phyloP scores from a whole-genome alignment of 2,329 filamentous ascomycete genomes.

The Ophiocordyceps polyrhachis-furcata region DNA sequence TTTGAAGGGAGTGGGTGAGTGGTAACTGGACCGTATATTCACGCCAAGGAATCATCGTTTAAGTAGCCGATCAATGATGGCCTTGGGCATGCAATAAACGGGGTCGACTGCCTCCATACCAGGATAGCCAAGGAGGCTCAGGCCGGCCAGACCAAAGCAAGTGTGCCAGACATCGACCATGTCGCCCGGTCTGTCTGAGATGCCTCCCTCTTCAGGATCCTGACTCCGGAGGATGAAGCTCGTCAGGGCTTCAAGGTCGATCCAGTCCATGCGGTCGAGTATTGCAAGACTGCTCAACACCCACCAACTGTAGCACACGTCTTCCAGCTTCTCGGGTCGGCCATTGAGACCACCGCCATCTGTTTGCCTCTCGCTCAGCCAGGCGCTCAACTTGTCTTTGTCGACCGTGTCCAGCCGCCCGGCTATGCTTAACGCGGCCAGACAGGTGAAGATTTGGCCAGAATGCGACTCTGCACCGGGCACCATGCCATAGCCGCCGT shows the following conservation, averaged over 20 bases:
- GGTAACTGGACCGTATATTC: not conserved
- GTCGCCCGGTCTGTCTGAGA: slow-evolving; percentile 79
- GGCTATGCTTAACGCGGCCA: slow-evolving; percentile 72
- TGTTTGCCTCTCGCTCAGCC: slow-evolving; percentile 86
- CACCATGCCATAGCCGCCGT: slow-evolving; percentile 78
- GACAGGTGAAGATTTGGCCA: slow-evolving; percentile 88
- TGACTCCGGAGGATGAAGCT: slow-evolving; percentile 77
- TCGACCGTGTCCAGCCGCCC: slow-evolving; percentile 67
- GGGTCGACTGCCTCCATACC: slow-evolving; percentile 70
- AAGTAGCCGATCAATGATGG: slow-evolving; percentile 41
- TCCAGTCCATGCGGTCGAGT: slow-evolving; percentile 79
- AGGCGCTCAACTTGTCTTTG: slow-evolving; percentile 62
- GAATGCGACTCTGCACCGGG: slow-evolving; percentile 90
- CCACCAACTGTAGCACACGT: slow-evolving; percentile 99
- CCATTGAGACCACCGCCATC: slow-evolving; percentile 81
- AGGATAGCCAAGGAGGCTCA: slow-evolving; percentile 66
- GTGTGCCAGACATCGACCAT: slow-evolving; percentile 98
- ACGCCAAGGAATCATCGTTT: slow-evolving; percentile 9
- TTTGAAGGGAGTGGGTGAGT: not conserved
- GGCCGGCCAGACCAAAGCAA: slow-evolving; percentile 67
- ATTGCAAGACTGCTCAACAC: slow-evolving; percentile 83
- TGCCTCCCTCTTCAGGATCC: slow-evolving; percentile 65
- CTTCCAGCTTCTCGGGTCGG: slow-evolving; percentile 83
- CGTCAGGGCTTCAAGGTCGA: slow-evolving; percentile 63
- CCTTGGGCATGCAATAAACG: slow-evolving; percentile 66